These are phyloP conservation scores for Colletotrichum sp. DNA, from an alignment of 2,329 filamentous ascomycete genomes.

Conservation along the genomic window DNA sequence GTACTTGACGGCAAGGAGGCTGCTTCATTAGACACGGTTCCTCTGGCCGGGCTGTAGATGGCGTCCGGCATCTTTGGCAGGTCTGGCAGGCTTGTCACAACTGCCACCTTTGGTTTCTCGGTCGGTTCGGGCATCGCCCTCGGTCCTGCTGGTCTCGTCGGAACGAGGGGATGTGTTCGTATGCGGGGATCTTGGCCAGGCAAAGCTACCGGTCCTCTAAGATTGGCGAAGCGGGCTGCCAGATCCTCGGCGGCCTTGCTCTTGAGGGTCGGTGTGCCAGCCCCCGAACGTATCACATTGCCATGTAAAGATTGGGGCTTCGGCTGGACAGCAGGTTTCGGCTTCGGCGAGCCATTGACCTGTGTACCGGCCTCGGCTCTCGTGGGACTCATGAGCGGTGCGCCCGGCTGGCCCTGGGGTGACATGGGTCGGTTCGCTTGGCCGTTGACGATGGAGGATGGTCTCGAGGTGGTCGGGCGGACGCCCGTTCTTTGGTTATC, in stretches of 20 bases:
- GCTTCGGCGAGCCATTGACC: slow-evolving; percentile 28
- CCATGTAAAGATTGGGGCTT: slow-evolving; percentile 73
- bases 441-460: slow-evolving; percentile 10
- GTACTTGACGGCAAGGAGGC: slow-evolving; percentile 70
- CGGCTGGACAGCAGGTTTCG: slow-evolving; percentile 61
- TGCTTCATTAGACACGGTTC: slow-evolving; percentile 69
- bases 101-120: slow-evolving; percentile 48
- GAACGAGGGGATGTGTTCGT: slow-evolving; percentile 51
- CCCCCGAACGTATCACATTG: slow-evolving; percentile 53
- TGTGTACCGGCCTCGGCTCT: background rate
- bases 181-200: slow-evolving; percentile 58
- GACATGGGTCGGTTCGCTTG: slow-evolving; percentile 4
- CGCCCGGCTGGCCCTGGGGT: slow-evolving; percentile 23
- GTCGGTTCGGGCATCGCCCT: slow-evolving; percentile 55
- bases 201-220: slow-evolving; percentile 49
- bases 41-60: slow-evolving; percentile 79
- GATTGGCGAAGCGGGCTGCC: slow-evolving; percentile 60
- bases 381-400: slow-evolving; percentile 19
- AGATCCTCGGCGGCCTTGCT: slow-evolving; percentile 52
- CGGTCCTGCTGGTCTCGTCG: slow-evolving; percentile 48
- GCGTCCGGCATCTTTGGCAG: slow-evolving; percentile 76
- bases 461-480: slow-evolving; percentile 38
- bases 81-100: slow-evolving; percentile 58
- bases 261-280: slow-evolving; percentile 28
- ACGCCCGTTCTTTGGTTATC: slow-evolving; percentile 69